A percentile compares a stretch with the other conserved stretches of the same genome.
phyloP scores from a whole-genome alignment of 176 grass and related monocot genomes.

The bread wheat (Triticum aestivum) region DNA sequence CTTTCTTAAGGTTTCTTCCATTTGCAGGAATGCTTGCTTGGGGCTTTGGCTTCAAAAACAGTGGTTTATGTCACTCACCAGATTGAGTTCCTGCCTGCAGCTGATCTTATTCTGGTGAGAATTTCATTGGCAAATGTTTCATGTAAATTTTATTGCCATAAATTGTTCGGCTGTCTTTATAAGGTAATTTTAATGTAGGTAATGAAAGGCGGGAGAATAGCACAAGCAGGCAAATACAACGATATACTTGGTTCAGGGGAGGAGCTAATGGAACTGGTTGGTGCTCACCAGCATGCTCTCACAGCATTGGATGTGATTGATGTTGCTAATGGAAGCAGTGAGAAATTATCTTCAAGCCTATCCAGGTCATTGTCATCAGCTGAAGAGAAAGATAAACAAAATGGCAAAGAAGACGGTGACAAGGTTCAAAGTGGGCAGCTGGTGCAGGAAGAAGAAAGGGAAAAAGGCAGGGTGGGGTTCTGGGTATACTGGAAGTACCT shows the following conservation, averaged over 20 bases:
- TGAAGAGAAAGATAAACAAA: slow-evolving; percentile 39
- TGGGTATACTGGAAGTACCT: slow-evolving; percentile 91
- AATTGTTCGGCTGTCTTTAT: not conserved
- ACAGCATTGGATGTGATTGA: slow-evolving; percentile 40
- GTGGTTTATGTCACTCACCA: slow-evolving; percentile 95
- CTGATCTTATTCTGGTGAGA: slow-evolving; percentile 88
- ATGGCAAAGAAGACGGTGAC: slow-evolving; percentile 32
- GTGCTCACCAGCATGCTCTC: slow-evolving; percentile 71
- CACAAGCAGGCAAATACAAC: slow-evolving; percentile 68
- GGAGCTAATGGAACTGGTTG: slow-evolving; percentile 81
- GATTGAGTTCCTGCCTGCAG: slow-evolving; percentile 80
- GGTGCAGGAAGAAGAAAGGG: slow-evolving; percentile 93
- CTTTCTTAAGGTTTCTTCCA: not conserved
- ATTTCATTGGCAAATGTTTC: not conserved
- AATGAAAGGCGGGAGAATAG: slow-evolving; percentile 77
- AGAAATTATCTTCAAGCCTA: slow-evolving; percentile 6
- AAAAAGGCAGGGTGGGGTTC: slow-evolving; percentile 80
- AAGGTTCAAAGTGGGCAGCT: slow-evolving; percentile 52
- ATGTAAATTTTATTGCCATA: slow-evolving; percentile 1
- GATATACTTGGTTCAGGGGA: slow-evolving; percentile 59
- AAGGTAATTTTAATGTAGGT: slow-evolving; percentile 31
- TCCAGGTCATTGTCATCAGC: slow-evolving; percentile 27
- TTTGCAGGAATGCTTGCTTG: slow-evolving; percentile 79
- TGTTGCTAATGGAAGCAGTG: not conserved
- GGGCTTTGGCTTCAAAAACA: slow-evolving; percentile 68